phyloP scores from a whole-genome alignment of 1,139 yeast genomes.

The Candida tunisiensis region DNA sequence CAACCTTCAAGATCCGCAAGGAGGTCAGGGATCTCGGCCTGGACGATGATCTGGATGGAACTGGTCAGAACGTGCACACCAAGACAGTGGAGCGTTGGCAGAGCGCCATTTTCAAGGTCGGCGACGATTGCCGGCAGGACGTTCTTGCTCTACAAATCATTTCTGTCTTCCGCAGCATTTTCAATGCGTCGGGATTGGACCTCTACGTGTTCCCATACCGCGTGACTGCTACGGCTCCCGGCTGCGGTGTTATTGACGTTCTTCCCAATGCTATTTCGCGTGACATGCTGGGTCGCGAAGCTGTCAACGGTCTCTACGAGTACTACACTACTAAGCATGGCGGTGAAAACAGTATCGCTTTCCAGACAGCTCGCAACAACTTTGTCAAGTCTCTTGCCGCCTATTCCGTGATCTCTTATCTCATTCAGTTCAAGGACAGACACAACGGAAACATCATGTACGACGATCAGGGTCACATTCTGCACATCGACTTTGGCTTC shows the following conservation, averaged over 20 bases:
- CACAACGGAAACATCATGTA: conserved; percentile 99
- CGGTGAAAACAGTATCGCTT: conserved; percentile 77
- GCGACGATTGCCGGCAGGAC: conserved; percentile 98
- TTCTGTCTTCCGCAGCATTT: conserved; percentile 79
- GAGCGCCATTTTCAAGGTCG: conserved; percentile 95
- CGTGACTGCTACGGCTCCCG: conserved; percentile 98
- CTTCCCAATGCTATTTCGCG: conserved; percentile 88
- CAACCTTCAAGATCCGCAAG: conserved; percentile 72
- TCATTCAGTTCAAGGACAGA: conserved; percentile 91
- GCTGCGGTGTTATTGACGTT: conserved; percentile 97
- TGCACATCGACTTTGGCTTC: conserved; percentile 96
- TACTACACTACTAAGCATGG: conserved; percentile 89
- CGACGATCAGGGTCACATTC: conserved; percentile 84
- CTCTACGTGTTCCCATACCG: conserved; percentile 84
- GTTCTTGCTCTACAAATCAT: conserved; percentile 85
- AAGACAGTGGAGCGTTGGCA: conserved; percentile 38
- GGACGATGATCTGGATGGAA: conserved; percentile 27
- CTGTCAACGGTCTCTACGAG: conserved; percentile 91
- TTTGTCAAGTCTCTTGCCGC: conserved; percentile 92
- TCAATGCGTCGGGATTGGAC: conserved; percentile 79
- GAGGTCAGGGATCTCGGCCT: conserved; percentile 22
- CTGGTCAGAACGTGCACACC: conserved; percentile 13
- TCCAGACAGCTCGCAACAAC: conserved; percentile 81
- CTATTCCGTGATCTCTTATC: conserved; percentile 80
- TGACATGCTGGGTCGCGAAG: conserved; percentile 98